Base-by-base conservation (phyloP, 2,329 filamentous ascomycete species). In the Aspergillus quadrilineatus region DNA sequence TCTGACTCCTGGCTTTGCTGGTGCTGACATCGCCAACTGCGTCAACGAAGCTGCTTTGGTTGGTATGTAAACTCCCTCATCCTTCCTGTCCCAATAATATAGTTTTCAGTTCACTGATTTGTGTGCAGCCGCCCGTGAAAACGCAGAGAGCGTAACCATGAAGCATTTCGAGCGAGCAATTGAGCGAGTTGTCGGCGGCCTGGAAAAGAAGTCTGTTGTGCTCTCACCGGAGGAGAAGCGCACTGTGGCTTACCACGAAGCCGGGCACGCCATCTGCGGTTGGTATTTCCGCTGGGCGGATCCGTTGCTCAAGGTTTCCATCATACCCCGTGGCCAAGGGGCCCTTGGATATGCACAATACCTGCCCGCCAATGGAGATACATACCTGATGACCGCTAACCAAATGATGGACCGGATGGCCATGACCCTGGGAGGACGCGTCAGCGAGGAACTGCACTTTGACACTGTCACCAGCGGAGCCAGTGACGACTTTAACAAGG, bases 321-420 rank as follows among this genome's bases (percentile, higher is more conserved):
- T 99, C 75, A 97, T 99, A 67, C 94, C 94, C 15, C 92, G 94
- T 70, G 94, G 93, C 55, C 89, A 94, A 73, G 94, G 92, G 36
- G 92, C 92, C 28, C 82, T 99, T 14, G 94, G 94, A 7, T 99
- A 99, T 71, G 94, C 94, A 1, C 94, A 99, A 75, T 97, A 97
- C 73, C 83, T 99, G n/a, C 94, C 94, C 0, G 83, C 88, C 22
- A 87, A 87, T 55, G 73, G 73, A 42, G 94, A 99, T 70, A 91
- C 90, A 7, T 97, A 97, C 74, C 84, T 99, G 62, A 94, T 99
- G 92, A 96, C 89, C 69, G 88, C 90, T 62, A 88, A 92, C 72
- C 94, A 99, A 77, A 82, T 99, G 42, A 96, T 97, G 90, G 94
- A 99, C 74, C 92, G 94, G 65, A 99, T 99, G 94, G 94, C 94